Evolutionary conservation across 1,139 yeast species (phyloP).

Genomic region (Diutina rugosa): DNA sequence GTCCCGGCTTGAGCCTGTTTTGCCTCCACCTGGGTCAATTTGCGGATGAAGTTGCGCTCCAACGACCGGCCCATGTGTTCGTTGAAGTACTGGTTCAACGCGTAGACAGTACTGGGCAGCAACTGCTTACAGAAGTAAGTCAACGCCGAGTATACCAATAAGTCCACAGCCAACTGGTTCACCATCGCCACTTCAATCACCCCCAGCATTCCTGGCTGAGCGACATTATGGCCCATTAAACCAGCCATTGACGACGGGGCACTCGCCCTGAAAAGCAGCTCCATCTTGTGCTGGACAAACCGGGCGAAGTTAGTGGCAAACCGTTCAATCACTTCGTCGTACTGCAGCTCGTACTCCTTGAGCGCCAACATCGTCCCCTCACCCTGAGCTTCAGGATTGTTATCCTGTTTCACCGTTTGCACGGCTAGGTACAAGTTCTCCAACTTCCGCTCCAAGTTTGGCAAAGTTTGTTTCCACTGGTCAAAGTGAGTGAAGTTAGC

Average conservation of each 20-base stretch:
- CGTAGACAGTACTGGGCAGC: not conserved
- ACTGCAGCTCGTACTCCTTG: conserved; percentile 50
- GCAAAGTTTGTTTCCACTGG: conserved; percentile 25
- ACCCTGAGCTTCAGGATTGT: conserved; percentile 23
- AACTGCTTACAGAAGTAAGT: not conserved
- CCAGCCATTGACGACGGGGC: not conserved
- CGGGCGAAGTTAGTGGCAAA: conserved; percentile 38
- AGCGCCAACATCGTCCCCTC: conserved; percentile 65
- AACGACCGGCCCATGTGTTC: not conserved
- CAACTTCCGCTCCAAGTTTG: conserved; percentile 43
- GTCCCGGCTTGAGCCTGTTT: not conserved
- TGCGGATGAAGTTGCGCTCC: not conserved
- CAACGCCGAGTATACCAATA: not conserved
- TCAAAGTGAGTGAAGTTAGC: conserved; percentile 36
- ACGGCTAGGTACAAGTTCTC: conserved; percentile 53
- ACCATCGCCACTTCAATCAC: not conserved
- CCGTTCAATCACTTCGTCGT: conserved; percentile 41
- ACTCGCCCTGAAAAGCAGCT: conserved; percentile 13
- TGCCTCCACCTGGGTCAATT: not conserved
- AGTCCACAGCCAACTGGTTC: not conserved
- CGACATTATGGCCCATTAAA: not conserved
- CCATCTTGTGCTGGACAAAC: conserved; percentile 24
- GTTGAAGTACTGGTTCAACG: not conserved
- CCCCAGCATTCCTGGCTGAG: not conserved
- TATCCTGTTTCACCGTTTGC: conserved; percentile 31